These are phyloP conservation scores for Tulasnella sp. DNA, from an alignment of 768 basidiomycete species.

Conservation along the genomic window DNA sequence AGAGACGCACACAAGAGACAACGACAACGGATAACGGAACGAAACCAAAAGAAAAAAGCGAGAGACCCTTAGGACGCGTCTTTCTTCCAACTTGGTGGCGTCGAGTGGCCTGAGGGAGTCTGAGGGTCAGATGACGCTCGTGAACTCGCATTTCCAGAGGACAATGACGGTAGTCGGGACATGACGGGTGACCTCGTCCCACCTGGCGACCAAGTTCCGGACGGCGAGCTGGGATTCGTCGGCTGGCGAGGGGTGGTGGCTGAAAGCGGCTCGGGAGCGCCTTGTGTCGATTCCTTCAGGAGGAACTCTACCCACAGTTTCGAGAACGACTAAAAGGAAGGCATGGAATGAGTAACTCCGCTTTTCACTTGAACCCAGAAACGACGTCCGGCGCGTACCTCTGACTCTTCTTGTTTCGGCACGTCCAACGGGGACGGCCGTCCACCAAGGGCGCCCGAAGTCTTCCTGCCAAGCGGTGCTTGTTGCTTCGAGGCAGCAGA, in stretches of 20 bases:
- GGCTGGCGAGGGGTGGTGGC: neutral
- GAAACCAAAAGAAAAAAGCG: neutral
- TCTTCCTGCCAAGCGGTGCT: neutral
- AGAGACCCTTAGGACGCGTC: neutral
- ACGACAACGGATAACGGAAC: neutral
- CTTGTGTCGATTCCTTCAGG: slow-evolving; percentile 78
- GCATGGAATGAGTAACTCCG: slow-evolving; percentile 14
- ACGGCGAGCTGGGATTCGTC: neutral
- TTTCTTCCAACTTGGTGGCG: neutral
- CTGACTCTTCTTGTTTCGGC: slow-evolving; percentile 79
- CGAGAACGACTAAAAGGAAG: slow-evolving; percentile 73
- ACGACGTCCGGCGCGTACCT: slow-evolving; percentile 50
- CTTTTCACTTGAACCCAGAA: neutral
- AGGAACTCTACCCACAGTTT: slow-evolving; percentile 98
- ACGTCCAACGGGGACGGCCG: slow-evolving; percentile 44
- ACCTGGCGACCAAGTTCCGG: slow-evolving; percentile 16
- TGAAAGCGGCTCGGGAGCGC: slow-evolving; percentile 25
- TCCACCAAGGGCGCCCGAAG: neutral
- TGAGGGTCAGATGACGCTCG: neutral
- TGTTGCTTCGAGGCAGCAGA: slow-evolving; percentile 33
- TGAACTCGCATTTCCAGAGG: neutral
- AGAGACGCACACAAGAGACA: neutral
- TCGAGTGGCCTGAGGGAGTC: neutral
- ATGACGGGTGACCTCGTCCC: slow-evolving; percentile 11
- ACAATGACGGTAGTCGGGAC: neutral